Evolutionary conservation across 2,329 filamentous ascomycete species (phyloP), one percentile per base, ranked within the genome.

Genomic region (Clonostachys sp.): DNA sequence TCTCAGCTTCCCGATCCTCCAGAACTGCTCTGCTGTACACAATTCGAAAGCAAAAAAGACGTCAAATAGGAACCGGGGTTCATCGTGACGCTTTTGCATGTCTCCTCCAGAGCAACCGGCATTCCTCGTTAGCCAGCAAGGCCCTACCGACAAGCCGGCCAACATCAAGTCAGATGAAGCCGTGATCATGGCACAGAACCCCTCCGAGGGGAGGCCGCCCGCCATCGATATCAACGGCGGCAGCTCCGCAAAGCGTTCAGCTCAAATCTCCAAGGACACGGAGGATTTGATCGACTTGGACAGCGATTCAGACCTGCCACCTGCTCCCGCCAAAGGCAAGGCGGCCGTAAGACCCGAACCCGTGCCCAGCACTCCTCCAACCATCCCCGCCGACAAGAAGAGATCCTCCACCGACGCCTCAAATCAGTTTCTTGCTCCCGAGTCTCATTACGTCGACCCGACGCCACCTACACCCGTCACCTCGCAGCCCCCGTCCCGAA

Each of bases 401-500:
- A 45, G 75, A 52, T 75, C 77, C 17, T 57, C 67, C 41, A 55
- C 56, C 46, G 67, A 67, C 44, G 56, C 60, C 16, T 57, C 63
- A 48, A 55, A 63, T 8, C 71, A 74, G 50, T 72, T 71, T 51
- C 68, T 79, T 46, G 70, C 71, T 20, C 72, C 77, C 49, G 72
- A 77, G 50, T 57, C 61, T 34, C 63, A 57, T 43, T 83, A 82
- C 53, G 63, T 82, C 52, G 80, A 83, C 55, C 78, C 80, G 18
- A 81, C 80, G 7, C 78, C 79, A 24, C 70, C 76, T 4, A 83
- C 80, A 1, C 80, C 80, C 12, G 66, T 69, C 45, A 67, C 68
- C 36, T 83, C 79, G 4, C 73, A 76, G 48, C 75, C 78, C 4
- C 72, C 78, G 2, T 83, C 85, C 14, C 70, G 85, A 68, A 73